Conservation (phyloP, 352 stramenopile species). For the Globisporangium echinulatum region DNA sequence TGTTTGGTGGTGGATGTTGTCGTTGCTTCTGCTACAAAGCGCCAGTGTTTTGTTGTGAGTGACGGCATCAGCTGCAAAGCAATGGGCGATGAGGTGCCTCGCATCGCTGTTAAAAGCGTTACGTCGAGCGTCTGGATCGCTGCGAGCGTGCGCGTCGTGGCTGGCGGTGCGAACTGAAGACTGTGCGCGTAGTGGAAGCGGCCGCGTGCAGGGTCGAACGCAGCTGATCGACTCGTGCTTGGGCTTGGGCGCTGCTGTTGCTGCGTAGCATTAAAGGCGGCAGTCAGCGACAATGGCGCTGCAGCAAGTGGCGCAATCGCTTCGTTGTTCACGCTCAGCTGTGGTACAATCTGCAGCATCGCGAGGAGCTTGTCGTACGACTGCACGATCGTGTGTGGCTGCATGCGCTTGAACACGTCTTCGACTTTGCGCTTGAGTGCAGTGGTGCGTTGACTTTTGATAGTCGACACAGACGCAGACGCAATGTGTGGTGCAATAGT, state of each 20-base stretch:
- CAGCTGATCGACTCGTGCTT: neutral
- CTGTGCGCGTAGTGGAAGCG: slow-evolving; percentile 32
- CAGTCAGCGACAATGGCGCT: slow-evolving; percentile 10
- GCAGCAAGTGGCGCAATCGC: slow-evolving; percentile 15
- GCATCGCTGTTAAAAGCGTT: slow-evolving; percentile 15
- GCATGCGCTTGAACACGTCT: slow-evolving; percentile 40
- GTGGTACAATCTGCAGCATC: slow-evolving; percentile 22
- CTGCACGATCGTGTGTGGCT: slow-evolving; percentile 50
- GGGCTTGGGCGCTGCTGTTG: slow-evolving; percentile 2
- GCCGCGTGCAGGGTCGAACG: slow-evolving; percentile 19
- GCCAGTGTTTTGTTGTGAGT: slow-evolving; percentile 26
- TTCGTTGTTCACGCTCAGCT: slow-evolving; percentile 36
- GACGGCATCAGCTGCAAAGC: slow-evolving; percentile 7
- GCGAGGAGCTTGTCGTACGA: slow-evolving; percentile 38
- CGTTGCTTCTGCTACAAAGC: slow-evolving; percentile 24
- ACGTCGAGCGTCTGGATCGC: slow-evolving; percentile 23
- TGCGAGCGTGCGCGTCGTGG: slow-evolving; percentile 22
- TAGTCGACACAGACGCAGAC: neutral
- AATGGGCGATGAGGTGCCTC: slow-evolving; percentile 6
- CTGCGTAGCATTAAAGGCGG: slow-evolving; percentile 11
- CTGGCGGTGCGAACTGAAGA: slow-evolving; percentile 19
- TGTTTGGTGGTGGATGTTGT: slow-evolving; percentile 23
- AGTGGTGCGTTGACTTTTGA: neutral
- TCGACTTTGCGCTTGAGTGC: slow-evolving; percentile 31
- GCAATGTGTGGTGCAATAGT: no score